Conservation (phyloP, 768 basidiomycete genomes). For the Pisolithus tinctorius region DNA sequence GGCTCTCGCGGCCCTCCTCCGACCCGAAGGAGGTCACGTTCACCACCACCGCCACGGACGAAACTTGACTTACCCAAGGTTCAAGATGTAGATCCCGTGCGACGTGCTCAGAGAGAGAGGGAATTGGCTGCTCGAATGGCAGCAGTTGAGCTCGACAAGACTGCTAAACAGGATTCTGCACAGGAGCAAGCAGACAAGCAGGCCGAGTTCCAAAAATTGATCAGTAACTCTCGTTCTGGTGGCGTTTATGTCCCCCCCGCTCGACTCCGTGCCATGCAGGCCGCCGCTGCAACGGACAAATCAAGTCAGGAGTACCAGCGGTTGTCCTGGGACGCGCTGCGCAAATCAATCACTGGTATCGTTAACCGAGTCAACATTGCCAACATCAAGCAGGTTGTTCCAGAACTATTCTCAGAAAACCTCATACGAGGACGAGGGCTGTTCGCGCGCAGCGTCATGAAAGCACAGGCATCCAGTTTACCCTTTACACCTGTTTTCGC, state of each 20-base stretch:
- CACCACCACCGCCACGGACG: conserved; percentile 26
- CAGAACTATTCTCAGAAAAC: conserved; percentile 90
- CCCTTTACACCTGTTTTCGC: conserved; percentile 98
- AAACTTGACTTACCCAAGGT: conserved; percentile 43
- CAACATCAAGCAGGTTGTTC: conserved; percentile 92
- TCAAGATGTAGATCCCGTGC: conserved; percentile 68
- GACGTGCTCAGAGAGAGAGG: conserved; percentile 70
- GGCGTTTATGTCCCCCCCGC: conserved; percentile 98
- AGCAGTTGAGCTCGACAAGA: conserved; percentile 59
- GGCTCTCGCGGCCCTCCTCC: conserved; percentile 30
- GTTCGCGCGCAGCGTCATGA: conserved; percentile 93
- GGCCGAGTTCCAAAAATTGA: conserved; percentile 86
- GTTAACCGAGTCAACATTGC: conserved; percentile 97
- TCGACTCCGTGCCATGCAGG: conserved; percentile 80
- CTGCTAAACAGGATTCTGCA: conserved; percentile 42
- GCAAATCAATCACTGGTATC: conserved; percentile 97
- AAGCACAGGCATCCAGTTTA: conserved; percentile 93
- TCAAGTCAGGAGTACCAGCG: conserved; percentile 86
- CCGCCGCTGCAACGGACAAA: conserved; percentile 77
- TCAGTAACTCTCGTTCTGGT: conserved; percentile 67
- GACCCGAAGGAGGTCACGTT: conserved; percentile 37
- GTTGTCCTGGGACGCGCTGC: conserved; percentile 93
- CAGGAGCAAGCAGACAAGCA: conserved; percentile 55
- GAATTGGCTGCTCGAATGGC: conserved; percentile 69
- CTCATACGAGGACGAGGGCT: conserved; percentile 89